Conservation (phyloP, 2,329 filamentous ascomycete genomes). For the Penicillium sp. region DNA sequence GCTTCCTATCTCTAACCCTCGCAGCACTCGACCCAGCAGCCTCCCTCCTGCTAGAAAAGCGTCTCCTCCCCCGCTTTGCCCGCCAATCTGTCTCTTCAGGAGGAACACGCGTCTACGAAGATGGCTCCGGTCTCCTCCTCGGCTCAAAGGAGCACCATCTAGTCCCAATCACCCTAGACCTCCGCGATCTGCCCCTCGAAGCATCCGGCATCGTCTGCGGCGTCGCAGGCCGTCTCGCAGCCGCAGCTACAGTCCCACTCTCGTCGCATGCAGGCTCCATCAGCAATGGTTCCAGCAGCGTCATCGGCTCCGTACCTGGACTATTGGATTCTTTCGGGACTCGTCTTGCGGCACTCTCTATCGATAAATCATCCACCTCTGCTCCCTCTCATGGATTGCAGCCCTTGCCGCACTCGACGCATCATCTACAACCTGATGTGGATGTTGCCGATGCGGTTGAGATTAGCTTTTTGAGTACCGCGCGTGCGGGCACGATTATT, state of each 20-base stretch:
- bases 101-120: slow-evolving; percentile 26
- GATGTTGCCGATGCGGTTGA: slow-evolving; percentile 57
- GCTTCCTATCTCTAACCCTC: slow-evolving; percentile 51
- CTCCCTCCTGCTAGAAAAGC: slow-evolving; percentile 47
- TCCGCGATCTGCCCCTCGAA: slow-evolving; percentile 76
- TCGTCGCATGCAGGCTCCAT: slow-evolving; percentile 5
- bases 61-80: slow-evolving; percentile 65
- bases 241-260: slow-evolving; percentile 57
- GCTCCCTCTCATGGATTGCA: neutral
- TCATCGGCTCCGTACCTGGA: slow-evolving; percentile 20
- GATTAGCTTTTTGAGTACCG: slow-evolving; percentile 87
- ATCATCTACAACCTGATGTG: slow-evolving; percentile 22
- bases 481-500: slow-evolving; percentile 84
- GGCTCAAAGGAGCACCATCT: slow-evolving; percentile 69
- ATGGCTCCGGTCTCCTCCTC: slow-evolving; percentile 66
- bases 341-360: slow-evolving; percentile 6
- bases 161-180: slow-evolving; percentile 84
- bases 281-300: slow-evolving; percentile 18
- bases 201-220: slow-evolving; percentile 95
- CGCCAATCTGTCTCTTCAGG: slow-evolving; percentile 53
- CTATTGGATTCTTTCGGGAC: slow-evolving; percentile 20
- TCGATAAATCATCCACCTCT: neutral
- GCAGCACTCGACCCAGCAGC: slow-evolving; percentile 47
- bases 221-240: slow-evolving; percentile 78
- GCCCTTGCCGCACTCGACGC: neutral